A percentile compares a stretch with the other conserved stretches of the same genome.
phyloP scores from a whole-genome alignment of 139 green algal species.

The Volvox reticuliferus region DNA sequence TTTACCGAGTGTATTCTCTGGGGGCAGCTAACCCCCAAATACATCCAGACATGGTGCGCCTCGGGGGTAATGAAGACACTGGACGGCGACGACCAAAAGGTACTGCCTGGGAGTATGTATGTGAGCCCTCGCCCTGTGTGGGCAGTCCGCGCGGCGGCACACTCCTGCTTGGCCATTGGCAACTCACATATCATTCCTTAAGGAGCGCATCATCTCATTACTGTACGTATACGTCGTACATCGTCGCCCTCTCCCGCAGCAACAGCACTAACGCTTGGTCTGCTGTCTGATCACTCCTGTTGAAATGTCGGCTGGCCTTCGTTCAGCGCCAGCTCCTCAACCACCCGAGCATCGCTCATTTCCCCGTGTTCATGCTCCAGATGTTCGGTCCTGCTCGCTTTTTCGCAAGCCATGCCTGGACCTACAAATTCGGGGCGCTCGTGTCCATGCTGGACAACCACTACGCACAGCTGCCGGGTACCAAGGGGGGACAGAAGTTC shows the following conservation, averaged over 20 bases:
- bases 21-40: neutral
- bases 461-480: slow-evolving; percentile 30
- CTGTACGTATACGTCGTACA: no score
- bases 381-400: neutral
- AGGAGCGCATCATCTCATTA: no score
- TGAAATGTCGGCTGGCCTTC: no score
- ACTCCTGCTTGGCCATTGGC: no score
- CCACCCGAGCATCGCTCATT: neutral
- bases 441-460: slow-evolving; percentile 42
- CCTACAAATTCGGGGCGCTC: slow-evolving; percentile 23
- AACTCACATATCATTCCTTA: no score
- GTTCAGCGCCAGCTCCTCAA: no score
- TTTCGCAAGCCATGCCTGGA: slow-evolving; percentile 32
- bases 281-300: no score
- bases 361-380: neutral
- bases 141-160: no score
- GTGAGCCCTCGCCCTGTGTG: no score
- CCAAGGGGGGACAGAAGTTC: slow-evolving; percentile 9
- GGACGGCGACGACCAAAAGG: slow-evolving; percentile 10
- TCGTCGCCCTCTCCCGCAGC: no score
- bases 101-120: neutral
- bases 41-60: neutral
- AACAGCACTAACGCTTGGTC: no score
- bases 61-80: neutral
- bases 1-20: slow-evolving; percentile 6